phyloP scores from a whole-genome alignment of 805 yeast species.

The Naumovozyma castellii region DNA sequence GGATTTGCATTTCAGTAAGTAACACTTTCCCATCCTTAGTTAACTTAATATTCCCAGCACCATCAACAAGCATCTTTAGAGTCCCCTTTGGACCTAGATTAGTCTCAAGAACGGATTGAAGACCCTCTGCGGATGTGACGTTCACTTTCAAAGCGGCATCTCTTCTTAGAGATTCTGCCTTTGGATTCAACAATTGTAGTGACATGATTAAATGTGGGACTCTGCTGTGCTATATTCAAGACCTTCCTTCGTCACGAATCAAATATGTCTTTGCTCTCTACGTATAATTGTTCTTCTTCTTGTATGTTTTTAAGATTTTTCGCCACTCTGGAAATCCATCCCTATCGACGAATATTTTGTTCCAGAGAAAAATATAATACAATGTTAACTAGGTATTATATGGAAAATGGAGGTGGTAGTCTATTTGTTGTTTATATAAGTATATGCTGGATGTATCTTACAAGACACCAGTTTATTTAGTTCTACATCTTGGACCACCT shows the following conservation, averaged over 20 bases:
- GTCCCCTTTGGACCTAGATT: slow-evolving; percentile 97
- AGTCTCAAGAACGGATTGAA: slow-evolving; percentile 83
- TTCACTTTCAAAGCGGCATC: slow-evolving; percentile 93
- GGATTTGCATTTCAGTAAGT: slow-evolving; percentile 92
- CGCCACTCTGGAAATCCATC: no score
- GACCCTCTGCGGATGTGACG: slow-evolving; percentile 92
- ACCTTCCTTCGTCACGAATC: background rate
- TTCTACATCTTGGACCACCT: slow-evolving; percentile 72
- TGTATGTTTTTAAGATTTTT: no score
- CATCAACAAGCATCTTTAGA: slow-evolving; percentile 91
- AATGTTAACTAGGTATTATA: no score
- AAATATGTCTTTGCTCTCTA: no score
- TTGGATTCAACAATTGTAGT: slow-evolving; percentile 86
- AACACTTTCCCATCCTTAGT: slow-evolving; percentile 96
- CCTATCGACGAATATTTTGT: no score
- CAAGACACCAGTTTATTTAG: slow-evolving; percentile 27
- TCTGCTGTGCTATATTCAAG: no score
- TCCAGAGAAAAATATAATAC: no score
- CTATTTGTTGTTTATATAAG: no score
- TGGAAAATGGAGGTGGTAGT: no score
- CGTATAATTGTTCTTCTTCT: no score
- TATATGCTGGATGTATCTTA: no score
- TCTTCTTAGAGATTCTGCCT: slow-evolving; percentile 94
- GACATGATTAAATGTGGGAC: slow-evolving; percentile 34
- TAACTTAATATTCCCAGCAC: slow-evolving; percentile 88